Evolutionary conservation across 768 basidiomycete species (phyloP).

Genomic region (Serpula lacrymans): DNA sequence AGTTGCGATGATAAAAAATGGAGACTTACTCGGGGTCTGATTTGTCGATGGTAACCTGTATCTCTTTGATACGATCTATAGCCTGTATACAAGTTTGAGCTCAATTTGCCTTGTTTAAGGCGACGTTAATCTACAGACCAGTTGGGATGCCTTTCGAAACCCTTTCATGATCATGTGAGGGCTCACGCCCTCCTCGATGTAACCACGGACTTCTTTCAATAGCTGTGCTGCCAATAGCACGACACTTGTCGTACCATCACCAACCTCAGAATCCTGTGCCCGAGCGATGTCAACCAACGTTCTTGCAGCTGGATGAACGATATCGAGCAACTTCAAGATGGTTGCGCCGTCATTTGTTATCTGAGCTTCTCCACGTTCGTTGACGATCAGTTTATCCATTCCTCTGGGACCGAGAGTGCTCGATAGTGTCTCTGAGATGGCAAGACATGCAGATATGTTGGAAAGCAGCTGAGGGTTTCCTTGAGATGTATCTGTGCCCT

Average conservation of each 20-base stretch:
- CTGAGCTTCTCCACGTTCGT: constrained; percentile 91
- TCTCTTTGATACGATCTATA: constrained; percentile 79
- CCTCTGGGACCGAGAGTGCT: constrained; percentile 97
- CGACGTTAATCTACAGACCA: constrained; percentile 59
- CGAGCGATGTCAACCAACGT: constrained; percentile 98
- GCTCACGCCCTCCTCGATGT: constrained; percentile 96
- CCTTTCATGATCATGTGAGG: constrained; percentile 98
- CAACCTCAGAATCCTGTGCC: constrained; percentile 97
- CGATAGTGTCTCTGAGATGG: constrained; percentile 86
- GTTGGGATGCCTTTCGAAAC: constrained; percentile 78
- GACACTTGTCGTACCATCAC: constrained; percentile 97
- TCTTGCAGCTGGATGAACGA: constrained; percentile 96
- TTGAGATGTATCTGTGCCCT: constrained; percentile 96
- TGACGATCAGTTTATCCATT: constrained; percentile 98
- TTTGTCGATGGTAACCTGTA: constrained; percentile 89
- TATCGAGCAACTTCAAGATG: constrained; percentile 94
- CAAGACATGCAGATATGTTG: constrained; percentile 95
- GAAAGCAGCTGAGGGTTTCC: constrained; percentile 89
- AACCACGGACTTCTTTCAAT: constrained; percentile 85
- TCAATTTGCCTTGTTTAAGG: constrained; percentile 5
- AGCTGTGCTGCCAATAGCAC: constrained; percentile 93
- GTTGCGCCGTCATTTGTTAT: constrained; percentile 99
- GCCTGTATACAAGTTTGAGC: constrained; percentile 47
- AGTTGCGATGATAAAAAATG: constrained; percentile 1
- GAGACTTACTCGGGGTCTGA: constrained; percentile 80